Percentiles rank a stretch among this genome's conserved stretches.
These are phyloP conservation scores for Blepharisma japonicum DNA, from an alignment of 73 alveolate species.

Conservation along the genomic window DNA sequence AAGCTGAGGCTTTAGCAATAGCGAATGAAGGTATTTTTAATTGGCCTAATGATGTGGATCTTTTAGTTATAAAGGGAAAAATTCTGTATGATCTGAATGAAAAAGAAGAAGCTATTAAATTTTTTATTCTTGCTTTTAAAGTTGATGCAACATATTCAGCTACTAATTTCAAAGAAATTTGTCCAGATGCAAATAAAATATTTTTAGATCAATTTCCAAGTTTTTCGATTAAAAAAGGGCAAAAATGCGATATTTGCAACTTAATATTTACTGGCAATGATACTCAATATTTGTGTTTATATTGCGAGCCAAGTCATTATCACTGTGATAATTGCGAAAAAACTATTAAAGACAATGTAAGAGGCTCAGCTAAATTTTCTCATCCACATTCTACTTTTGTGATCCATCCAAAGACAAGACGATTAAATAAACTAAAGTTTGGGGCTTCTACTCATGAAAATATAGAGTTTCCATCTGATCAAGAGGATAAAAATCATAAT, in stretches of 20 bases:
- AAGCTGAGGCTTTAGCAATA: too few relatives aligned
- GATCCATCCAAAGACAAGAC: background rate
- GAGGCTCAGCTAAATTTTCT: background rate
- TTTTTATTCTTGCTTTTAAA: too few relatives aligned
- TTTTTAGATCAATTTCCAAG: too few relatives aligned
- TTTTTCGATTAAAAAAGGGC: background rate
- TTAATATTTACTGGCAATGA: background rate
- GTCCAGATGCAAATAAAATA: too few relatives aligned
- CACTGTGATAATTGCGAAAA: slow-evolving; percentile 1
- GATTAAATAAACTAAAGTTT: background rate
- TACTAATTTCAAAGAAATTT: too few relatives aligned
- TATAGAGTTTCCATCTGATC: background rate
- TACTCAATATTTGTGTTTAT: background rate
- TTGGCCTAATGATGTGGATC: too few relatives aligned
- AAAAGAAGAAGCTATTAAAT: too few relatives aligned
- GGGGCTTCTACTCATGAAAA: background rate
- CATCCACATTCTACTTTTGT: background rate
- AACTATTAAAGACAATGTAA: background rate
- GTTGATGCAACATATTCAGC: too few relatives aligned
- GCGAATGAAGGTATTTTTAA: too few relatives aligned
- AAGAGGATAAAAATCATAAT: background rate
- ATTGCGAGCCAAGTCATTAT: background rate
- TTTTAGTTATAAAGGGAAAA: too few relatives aligned
- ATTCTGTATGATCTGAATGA: too few relatives aligned
- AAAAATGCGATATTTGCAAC: background rate